Base-by-base conservation (phyloP, 108 stramenopile species). In the Nannochloropsis salina region DNA sequence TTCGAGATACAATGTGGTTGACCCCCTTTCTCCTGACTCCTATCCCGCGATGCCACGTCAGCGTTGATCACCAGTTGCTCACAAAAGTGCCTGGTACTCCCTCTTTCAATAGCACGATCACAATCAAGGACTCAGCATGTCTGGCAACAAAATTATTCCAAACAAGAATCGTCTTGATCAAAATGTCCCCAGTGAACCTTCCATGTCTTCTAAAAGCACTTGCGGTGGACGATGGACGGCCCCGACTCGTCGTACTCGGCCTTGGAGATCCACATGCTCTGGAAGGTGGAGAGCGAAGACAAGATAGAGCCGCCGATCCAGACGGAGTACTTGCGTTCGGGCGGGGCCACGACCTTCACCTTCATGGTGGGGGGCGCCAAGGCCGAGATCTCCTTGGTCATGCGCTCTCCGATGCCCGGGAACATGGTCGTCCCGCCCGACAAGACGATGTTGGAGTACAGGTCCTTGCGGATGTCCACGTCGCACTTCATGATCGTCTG, bases 401-500 rank as follows among this genome's bases (percentile, higher is more conserved):
- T 97, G 89, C 99, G 96, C 92, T 98, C 98, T 87, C 92, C 94
- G 92, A 99, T 98, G 89, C 98, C 98, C 41, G 97, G 96, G 94
- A 96, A 99, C 98, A 93, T 93, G 81, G 93, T 93, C 43, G 93
- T 92, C 45, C 93, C 93, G 80, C 93, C 93, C 18, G 93, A 93
- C 85, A 93, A 85, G 12, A 93, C 92, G 81, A 93, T 92, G 89
- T 93, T 93, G 86, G 90, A 84, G 86, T 92, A 93, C 5, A 93
- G 91, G 82, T 93, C 92, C 94, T 96, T 97, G 88, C 98, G 95
- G 91, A 99, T 98, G 92, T 98, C 98, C 82, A 99, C 97, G 93
- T 98, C 97, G 91, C 99, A 99, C 94, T 97, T 98, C 98, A 98
- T 98, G 92, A 99, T 97, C 85, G 99, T 98, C 90, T 98, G 95